Conservation (phyloP, 2,329 filamentous ascomycete genomes). For the Sporothrix humicola region DNA sequence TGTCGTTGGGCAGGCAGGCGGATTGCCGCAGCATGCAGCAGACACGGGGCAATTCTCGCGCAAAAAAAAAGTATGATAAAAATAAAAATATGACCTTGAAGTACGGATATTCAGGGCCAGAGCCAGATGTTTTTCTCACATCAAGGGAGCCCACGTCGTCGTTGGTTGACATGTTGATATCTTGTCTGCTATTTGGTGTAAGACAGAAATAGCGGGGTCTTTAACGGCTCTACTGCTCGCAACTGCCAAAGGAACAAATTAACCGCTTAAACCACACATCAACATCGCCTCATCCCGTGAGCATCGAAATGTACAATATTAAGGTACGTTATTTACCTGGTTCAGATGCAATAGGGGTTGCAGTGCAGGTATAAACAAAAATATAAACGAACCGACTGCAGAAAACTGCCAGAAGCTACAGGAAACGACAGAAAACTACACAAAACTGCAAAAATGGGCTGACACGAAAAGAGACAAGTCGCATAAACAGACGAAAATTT, state of each 20-base stretch:
- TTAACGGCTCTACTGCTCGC: neutral
- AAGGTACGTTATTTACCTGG: neutral
- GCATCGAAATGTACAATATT: neutral
- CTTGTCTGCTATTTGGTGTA: neutral
- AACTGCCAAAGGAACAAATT: neutral
- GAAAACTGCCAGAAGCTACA: too few species aligned
- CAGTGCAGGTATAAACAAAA: constrained; percentile 1
- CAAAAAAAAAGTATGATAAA: neutral
- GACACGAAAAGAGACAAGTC: neutral
- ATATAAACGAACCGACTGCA: too few species aligned
- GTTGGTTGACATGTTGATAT: constrained; percentile 1
- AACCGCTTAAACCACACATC: neutral
- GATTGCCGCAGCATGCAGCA: constrained; percentile 20
- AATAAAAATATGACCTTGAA: neutral
- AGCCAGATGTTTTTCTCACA: neutral
- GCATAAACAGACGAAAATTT: neutral
- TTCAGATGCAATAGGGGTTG: constrained; percentile 7
- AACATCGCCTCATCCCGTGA: neutral
- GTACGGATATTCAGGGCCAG: neutral
- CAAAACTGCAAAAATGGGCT: neutral
- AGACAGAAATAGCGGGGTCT: neutral
- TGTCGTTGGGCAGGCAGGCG: constrained; percentile 3
- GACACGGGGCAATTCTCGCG: constrained; percentile 24
- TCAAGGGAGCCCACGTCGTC: neutral
- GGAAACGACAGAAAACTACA: too few species aligned